Percentiles rank a stretch among this genome's conserved stretches.
phyloP scores from a whole-genome alignment of 441 rosid genomes.

The Arabidopsis lyrata region DNA sequence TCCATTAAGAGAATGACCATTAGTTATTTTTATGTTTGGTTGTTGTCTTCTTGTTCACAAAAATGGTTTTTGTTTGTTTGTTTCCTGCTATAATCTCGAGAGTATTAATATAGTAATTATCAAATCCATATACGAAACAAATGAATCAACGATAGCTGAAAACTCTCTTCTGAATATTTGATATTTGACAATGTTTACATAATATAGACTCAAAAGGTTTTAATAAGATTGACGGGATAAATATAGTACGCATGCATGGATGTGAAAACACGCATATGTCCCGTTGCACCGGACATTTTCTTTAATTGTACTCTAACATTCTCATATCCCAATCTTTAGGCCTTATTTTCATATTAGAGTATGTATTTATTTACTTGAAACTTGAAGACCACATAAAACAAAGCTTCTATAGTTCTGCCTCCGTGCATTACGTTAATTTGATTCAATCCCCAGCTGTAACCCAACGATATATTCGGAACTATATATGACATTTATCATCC shows the following conservation, averaged over 20 bases:
- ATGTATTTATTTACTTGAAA: slow-evolving; percentile 12
- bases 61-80: neutral
- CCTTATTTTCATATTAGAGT: slow-evolving; percentile 25
- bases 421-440: slow-evolving; percentile 43
- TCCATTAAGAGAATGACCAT: neutral
- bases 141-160: neutral
- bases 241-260: slow-evolving; percentile 28
- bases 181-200: slow-evolving; percentile 5
- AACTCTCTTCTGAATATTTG: neutral
- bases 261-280: slow-evolving; percentile 42
- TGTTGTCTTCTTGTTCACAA: neutral
- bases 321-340: slow-evolving; percentile 38
- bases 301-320: slow-evolving; percentile 32
- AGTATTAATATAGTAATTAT: neutral
- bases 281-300: slow-evolving; percentile 32
- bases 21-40: neutral
- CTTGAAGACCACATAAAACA: slow-evolving; percentile 17
- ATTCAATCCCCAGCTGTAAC: slow-evolving; percentile 38
- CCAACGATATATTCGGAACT: slow-evolving; percentile 3
- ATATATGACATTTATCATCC: neutral
- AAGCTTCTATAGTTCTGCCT: slow-evolving; percentile 28
- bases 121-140: slow-evolving; percentile 3
- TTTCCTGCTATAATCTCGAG: neutral
- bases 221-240: slow-evolving; percentile 7
- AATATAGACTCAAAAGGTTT: neutral